Evolutionary conservation across 2,329 filamentous ascomycete genomes (phyloP).

Genomic region (Xylariaceae sp.): DNA sequence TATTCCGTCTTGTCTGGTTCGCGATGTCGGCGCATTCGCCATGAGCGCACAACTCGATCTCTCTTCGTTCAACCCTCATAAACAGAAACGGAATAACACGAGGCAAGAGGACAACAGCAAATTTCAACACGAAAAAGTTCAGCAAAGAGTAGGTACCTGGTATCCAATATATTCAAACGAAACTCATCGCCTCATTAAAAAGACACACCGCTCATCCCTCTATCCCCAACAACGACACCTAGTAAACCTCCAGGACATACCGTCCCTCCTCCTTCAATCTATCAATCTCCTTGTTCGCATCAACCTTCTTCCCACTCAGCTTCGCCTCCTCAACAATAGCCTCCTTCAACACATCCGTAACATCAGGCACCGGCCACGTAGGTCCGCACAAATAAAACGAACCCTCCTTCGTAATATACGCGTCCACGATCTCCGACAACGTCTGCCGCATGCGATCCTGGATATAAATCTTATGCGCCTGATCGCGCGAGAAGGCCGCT

Average conservation of each 20-base stretch:
- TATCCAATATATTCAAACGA: background rate
- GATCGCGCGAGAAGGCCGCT: constrained; percentile 90
- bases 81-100: no score
- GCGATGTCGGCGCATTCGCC: no score
- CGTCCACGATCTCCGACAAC: constrained; percentile 72
- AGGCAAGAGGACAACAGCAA: no score
- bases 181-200: constrained; percentile 12
- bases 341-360: constrained; percentile 89
- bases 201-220: background rate
- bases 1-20: no score
- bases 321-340: constrained; percentile 74
- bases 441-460: constrained; percentile 96
- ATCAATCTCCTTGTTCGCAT: constrained; percentile 88
- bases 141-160: no score
- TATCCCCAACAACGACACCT: constrained; percentile 29
- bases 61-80: no score
- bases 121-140: no score
- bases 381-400: constrained; percentile 97
- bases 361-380: constrained; percentile 97
- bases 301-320: constrained; percentile 70
- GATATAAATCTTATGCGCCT: constrained; percentile 98
- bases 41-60: no score
- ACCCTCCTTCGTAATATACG: constrained; percentile 82
- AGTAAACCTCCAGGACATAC: constrained; percentile 97
- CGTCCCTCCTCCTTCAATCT: constrained; percentile 89